Evolutionary conservation across 1,284 basidiomycete species (phyloP).

Genomic region (Ganoderma lingzhi): DNA sequence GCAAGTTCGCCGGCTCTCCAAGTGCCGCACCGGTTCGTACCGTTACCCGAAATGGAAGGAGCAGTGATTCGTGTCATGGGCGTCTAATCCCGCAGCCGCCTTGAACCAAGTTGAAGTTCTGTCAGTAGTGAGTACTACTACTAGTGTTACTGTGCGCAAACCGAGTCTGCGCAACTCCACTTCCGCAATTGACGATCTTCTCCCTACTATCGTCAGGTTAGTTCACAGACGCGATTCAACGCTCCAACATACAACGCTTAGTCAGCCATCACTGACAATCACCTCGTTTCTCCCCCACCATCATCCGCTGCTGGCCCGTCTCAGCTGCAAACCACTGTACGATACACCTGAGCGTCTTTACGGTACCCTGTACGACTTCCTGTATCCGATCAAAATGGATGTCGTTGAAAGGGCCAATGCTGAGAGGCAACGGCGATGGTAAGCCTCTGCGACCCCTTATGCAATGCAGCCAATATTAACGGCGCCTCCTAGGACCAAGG

Average conservation of each 20-base stretch:
- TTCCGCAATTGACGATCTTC: not conserved
- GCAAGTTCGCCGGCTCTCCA: no score
- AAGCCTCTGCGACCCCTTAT: slow-evolving; percentile 21
- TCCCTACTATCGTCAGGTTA: not conserved
- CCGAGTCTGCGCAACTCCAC: not conserved
- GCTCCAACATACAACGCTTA: no score
- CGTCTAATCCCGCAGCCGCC: not conserved
- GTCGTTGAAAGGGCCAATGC: slow-evolving; percentile 79
- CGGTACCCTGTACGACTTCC: not conserved
- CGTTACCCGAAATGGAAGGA: not conserved
- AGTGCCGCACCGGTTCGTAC: not conserved
- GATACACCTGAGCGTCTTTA: no score
- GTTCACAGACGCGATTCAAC: not conserved
- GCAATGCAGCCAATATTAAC: slow-evolving; percentile 9
- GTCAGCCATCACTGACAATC: not conserved
- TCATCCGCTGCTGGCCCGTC: not conserved
- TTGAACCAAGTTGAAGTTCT: not conserved
- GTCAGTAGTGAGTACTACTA: no score
- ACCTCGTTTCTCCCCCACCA: not conserved
- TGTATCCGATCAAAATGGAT: slow-evolving; percentile 57
- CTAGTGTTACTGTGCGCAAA: no score
- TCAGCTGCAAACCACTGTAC: not conserved
- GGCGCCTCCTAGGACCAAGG: slow-evolving; percentile 70
- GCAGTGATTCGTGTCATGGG: not conserved
- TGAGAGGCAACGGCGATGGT: slow-evolving; percentile 77